Conservation (phyloP, 2,329 filamentous ascomycete species). For the Hypoxylon sp. region DNA sequence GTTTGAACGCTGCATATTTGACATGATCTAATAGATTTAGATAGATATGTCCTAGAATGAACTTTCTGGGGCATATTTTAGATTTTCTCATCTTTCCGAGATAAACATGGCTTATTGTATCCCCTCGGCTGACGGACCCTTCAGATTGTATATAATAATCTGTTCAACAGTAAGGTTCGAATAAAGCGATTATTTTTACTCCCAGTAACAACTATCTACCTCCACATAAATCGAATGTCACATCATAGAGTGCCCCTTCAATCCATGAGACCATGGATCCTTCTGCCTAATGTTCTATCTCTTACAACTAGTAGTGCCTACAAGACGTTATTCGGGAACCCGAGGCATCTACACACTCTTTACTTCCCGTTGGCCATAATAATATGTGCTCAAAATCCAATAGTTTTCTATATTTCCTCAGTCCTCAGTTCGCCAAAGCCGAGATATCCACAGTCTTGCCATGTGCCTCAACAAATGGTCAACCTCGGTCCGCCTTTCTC, state of each 20-base stretch:
- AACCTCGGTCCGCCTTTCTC: neutral
- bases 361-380: neutral
- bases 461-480: neutral
- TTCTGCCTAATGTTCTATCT: neutral
- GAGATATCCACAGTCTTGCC: neutral
- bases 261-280: neutral
- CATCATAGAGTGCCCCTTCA: neutral
- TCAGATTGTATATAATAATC: neutral
- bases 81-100: neutral
- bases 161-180: neutral
- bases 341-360: neutral
- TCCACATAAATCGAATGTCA: neutral
- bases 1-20: neutral
- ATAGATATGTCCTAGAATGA: neutral
- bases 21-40: neutral
- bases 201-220: neutral
- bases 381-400: neutral
- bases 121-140: neutral
- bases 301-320: neutral
- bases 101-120: neutral
- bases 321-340: neutral
- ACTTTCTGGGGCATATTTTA: neutral
- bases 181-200: neutral
- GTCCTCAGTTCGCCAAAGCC: neutral
- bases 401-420: neutral